Conservation (phyloP, 2,329 filamentous ascomycete species). For the Ascochyta pisi region DNA sequence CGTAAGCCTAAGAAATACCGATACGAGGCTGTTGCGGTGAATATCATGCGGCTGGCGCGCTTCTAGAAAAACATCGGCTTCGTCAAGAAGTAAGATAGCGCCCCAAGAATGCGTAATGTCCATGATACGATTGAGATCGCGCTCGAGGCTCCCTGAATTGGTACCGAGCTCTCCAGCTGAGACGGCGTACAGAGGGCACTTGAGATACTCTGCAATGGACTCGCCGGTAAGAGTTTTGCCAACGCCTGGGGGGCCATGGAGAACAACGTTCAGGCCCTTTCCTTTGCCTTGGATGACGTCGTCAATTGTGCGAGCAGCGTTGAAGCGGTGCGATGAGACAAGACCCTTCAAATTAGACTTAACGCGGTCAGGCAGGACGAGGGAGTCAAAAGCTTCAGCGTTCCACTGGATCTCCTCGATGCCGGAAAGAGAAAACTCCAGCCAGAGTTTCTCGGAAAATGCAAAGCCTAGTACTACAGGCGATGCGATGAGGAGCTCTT, state of each 20-base stretch:
- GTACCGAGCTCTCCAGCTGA: conserved; percentile 81
- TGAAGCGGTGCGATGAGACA: conserved; percentile 83
- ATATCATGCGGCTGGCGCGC: conserved; percentile 83
- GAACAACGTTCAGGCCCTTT: conserved; percentile 80
- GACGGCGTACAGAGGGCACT: conserved; percentile 83
- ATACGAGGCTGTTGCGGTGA: conserved; percentile 83
- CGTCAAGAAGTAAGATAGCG: conserved; percentile 82
- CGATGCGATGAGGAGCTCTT: conserved; percentile 83
- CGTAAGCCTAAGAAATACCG: conserved; percentile 82
- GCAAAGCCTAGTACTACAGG: conserved; percentile 86
- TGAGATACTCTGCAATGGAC: conserved; percentile 81
- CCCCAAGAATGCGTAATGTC: conserved; percentile 88
- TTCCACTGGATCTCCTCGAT: conserved; percentile 87
- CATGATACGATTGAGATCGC: conserved; percentile 80
- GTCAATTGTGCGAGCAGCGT: conserved; percentile 81
- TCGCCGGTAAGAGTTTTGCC: conserved; percentile 90
- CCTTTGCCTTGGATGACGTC: conserved; percentile 77
- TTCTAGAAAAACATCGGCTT: conserved; percentile 70
- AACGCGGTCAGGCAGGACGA: conserved; percentile 72
- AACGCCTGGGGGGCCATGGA: conserved; percentile 80
- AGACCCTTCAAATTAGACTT: conserved; percentile 76
- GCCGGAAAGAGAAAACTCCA: conserved; percentile 82
- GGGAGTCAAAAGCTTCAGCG: conserved; percentile 77
- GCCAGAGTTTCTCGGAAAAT: conserved; percentile 88
- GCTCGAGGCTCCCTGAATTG: conserved; percentile 75